A percentile compares a stretch with the other conserved stretches of the same genome.
Evolutionary conservation across 2,329 filamentous ascomycete species (phyloP).

Genomic region (Colletotrichum scovillei): DNA sequence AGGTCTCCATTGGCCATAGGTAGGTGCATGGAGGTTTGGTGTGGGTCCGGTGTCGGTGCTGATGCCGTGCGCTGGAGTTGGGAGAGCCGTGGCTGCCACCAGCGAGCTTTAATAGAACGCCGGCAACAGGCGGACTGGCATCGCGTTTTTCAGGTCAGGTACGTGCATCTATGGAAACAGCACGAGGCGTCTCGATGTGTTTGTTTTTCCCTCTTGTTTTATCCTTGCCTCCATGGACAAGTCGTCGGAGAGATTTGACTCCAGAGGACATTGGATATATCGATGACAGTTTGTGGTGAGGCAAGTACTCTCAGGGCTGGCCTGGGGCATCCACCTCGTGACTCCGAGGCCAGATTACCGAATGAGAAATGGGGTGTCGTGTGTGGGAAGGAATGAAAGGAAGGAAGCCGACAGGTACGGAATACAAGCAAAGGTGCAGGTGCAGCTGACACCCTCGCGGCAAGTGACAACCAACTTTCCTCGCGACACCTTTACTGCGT

Average conservation of each 20-base stretch:
- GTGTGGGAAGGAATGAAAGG: slow-evolving; percentile 11
- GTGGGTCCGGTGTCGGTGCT: slow-evolving; percentile 14
- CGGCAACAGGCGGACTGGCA: slow-evolving; percentile 17
- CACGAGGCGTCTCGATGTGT: neutral
- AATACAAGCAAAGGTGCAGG: neutral
- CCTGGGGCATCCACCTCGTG: slow-evolving; percentile 4
- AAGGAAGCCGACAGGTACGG: slow-evolving; percentile 7
- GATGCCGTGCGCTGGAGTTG: slow-evolving; percentile 12
- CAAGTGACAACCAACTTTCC: neutral
- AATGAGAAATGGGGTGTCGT: neutral
- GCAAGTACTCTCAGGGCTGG: neutral
- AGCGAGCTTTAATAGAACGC: slow-evolving; percentile 9
- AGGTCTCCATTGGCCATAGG: neutral
- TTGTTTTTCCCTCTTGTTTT: neutral
- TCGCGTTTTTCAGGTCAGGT: neutral
- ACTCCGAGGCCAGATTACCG: slow-evolving; percentile 15
- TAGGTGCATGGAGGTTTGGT: too few species aligned
- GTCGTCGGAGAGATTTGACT: too few species aligned
- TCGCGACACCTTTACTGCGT: neutral
- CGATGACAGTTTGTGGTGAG: neutral
- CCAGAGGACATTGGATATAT: too few species aligned
- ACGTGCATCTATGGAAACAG: neutral
- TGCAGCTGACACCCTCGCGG: neutral
- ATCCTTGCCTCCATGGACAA: neutral
- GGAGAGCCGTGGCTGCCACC: slow-evolving; percentile 17